Conservation (phyloP, 768 basidiomycete genomes). For the Candolleomyces eurysporus region DNA sequence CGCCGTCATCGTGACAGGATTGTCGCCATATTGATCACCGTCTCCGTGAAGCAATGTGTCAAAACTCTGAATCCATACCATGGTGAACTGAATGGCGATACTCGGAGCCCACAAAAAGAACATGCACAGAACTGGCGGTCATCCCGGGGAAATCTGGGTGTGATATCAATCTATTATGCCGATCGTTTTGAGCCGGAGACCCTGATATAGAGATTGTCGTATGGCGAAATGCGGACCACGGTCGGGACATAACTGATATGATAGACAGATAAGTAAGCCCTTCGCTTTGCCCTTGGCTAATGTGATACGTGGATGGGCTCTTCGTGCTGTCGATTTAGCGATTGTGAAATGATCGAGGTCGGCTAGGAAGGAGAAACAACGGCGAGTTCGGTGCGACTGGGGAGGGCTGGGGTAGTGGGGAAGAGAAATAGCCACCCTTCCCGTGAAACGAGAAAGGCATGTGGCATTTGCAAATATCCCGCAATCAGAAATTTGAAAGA, state of each 20-base stretch:
- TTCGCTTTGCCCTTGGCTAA: neutral
- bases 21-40: neutral
- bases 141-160: neutral
- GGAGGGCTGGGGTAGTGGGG: neutral
- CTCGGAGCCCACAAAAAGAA: neutral
- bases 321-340: neutral
- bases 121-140: neutral
- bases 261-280: neutral
- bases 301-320: neutral
- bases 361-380: neutral
- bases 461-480: neutral
- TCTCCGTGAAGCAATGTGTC: constrained; percentile 1
- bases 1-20: neutral
- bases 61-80: neutral
- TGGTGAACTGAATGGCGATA: neutral
- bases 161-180: neutral
- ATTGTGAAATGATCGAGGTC: constrained; percentile 2
- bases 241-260: constrained; percentile 1
- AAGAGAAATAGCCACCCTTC: neutral
- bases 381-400: neutral
- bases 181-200: neutral
- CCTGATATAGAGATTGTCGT: neutral
- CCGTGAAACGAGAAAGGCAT: neutral
- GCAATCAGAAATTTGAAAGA: no score
- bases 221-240: neutral